phyloP scores from a whole-genome alignment of 2,329 filamentous ascomycete genomes.

The Cladophialophora exuberans region DNA sequence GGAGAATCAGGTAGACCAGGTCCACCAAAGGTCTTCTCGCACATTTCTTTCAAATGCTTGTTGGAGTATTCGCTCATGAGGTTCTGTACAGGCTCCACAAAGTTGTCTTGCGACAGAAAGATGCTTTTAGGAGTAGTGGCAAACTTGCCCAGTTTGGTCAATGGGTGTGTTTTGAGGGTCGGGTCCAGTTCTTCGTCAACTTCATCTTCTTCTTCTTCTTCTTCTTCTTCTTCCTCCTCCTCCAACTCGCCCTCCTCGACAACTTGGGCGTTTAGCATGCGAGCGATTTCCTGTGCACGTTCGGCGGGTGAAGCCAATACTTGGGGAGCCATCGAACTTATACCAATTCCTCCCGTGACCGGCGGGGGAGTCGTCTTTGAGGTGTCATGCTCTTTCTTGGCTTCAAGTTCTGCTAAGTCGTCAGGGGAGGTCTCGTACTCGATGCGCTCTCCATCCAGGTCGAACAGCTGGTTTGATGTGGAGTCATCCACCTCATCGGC shows the following conservation, averaged over 20 bases:
- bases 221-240: slow-evolving; percentile 40
- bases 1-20: slow-evolving; percentile 71
- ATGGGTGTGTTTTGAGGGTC: slow-evolving; percentile 60
- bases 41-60: slow-evolving; percentile 73
- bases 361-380: not conserved
- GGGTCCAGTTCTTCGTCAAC: slow-evolving; percentile 30
- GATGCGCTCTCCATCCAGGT: slow-evolving; percentile 43
- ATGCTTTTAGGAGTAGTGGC: slow-evolving; percentile 74
- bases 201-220: slow-evolving; percentile 12
- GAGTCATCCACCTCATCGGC: slow-evolving; percentile 39
- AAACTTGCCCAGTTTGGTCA: slow-evolving; percentile 75
- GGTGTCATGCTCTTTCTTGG: not conserved
- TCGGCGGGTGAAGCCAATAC: slow-evolving; percentile 28
- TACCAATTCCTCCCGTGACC: slow-evolving; percentile 21
- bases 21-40: slow-evolving; percentile 77
- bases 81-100: slow-evolving; percentile 70
- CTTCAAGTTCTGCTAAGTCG: not conserved
- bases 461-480: slow-evolving; percentile 41
- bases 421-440: slow-evolving; percentile 35
- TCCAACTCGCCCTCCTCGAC: slow-evolving; percentile 44
- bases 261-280: slow-evolving; percentile 44
- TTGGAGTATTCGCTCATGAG: slow-evolving; percentile 70
- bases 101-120: slow-evolving; percentile 68
- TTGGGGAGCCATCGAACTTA: slow-evolving; percentile 26
- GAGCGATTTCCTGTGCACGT: slow-evolving; percentile 44